phyloP scores from a whole-genome alignment of 2,329 filamentous ascomycete species.

The Phoma sp. region DNA sequence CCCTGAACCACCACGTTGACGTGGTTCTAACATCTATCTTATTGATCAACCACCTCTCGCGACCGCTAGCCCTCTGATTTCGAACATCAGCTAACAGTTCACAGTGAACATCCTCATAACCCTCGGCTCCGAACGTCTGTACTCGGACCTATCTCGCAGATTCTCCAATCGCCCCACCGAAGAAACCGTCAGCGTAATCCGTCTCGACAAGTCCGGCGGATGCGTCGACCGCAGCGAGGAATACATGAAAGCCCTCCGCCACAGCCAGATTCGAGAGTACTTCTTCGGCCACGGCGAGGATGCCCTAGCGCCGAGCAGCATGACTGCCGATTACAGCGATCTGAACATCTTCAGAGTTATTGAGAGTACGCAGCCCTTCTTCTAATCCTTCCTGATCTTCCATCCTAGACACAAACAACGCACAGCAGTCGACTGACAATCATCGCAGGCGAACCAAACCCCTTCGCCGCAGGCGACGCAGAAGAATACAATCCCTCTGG shows the following conservation, averaged over 20 bases:
- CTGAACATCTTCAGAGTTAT: constrained; percentile 75
- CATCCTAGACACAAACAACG: too few relatives aligned
- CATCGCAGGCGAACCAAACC: constrained; percentile 13
- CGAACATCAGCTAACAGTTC: constrained; percentile 33
- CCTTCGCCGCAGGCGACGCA: constrained; percentile 53
- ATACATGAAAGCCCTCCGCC: constrained; percentile 76
- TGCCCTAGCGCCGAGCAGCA: constrained; percentile 83
- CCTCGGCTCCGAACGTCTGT: constrained; percentile 77
- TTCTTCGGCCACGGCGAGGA: constrained; percentile 82
- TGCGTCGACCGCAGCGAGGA: constrained; percentile 76
- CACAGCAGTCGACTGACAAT: not conserved
- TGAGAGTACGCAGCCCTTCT: constrained; percentile 54
- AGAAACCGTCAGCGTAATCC: constrained; percentile 76
- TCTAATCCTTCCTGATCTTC: too few relatives aligned
- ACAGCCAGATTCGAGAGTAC: constrained; percentile 84
- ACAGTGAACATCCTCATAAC: constrained; percentile 80
- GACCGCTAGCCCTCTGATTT: not conserved
- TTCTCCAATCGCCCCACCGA: constrained; percentile 65
- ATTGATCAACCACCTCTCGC: not conserved
- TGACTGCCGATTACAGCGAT: constrained; percentile 78
- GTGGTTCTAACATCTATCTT: not conserved
- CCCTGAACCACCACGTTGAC: not conserved
- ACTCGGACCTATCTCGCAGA: constrained; percentile 74
- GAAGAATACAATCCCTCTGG: constrained; percentile 56
- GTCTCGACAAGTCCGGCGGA: constrained; percentile 83